Evolutionary conservation across 768 basidiomycete genomes (phyloP), one percentile per base, ranked within the genome.

Genomic region (Lactarius sp.): DNA sequence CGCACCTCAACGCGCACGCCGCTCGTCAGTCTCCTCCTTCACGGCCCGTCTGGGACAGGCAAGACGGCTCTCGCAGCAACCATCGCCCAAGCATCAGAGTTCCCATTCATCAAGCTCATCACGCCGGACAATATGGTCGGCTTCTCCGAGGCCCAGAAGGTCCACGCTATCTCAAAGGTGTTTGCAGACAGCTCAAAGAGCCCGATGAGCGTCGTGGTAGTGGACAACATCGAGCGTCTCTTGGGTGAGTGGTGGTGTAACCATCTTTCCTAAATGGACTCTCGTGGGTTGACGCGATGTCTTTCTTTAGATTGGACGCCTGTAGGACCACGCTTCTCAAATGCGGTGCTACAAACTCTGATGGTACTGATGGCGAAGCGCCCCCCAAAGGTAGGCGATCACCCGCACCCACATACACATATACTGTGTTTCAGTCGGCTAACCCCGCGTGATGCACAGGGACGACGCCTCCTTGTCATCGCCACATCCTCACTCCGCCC

Each of bases 111-210:
- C 79, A 98, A 99, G 74, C 81, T 99, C 44, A 85, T 98, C 62
- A 92, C 94, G 2, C 93, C 97, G 0, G 97, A 98, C 71, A 87
- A 82, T 69, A 99, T 99, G 97, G 91, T 98, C 65, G 97, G 97
- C 8, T 95, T 84, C 74, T 85, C 87, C n/a, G 97, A 98, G 73
- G 75, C 81, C 14, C 92, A 94, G 74, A 98, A 99, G 77, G 88
- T 99, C 50, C 79, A 85, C 0, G 84, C 94, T 2, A 91, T 99
- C 71, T 90, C 85, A 72, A 98, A 95, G 76, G 83, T 94, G 39
- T 99, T 99, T 75, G 80, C 82, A 53, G 97, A 99, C 76, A 94
- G 91, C 67, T 95, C 98, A 76, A 99, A 98, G 82, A 94, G 92
- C 79, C 95, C 96, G 7, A 73, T 95, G 64, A 98, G 96, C 71